Evolutionary conservation across 2,329 filamentous ascomycete species (phyloP), one percentile per base, ranked within the genome.

Genomic region (Neophaeococcomyces aloes): DNA sequence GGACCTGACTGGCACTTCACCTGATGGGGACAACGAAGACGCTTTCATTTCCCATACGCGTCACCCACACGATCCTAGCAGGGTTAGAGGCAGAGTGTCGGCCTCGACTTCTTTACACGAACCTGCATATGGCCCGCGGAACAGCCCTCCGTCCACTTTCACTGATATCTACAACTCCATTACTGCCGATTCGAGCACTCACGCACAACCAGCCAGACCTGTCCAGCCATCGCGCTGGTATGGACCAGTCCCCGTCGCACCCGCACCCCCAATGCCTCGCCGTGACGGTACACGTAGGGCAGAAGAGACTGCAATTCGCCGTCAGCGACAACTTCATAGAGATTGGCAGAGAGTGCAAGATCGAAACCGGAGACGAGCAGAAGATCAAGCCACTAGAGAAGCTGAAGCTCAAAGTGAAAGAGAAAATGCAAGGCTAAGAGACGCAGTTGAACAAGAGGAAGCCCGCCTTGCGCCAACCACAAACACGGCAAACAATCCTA

Each of bases 1-100:
- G 6, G 51, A 55, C 37, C 45, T 53, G 17, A 55, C 52, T 3
- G 37, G 32, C 18, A 45, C 34, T 21, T 36, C 49, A n/a, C 45
- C 47, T 13, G 42, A 47, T 15, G 32, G 38, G 27, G 31, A 47
- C 7, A 36, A 42, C 4, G 46, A 48, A 39, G 46, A 45, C 34
- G 42, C 36, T 18, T 55, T 51, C 44, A 46, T 53, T 30, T 50
- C 48, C 17, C 45, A 45, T 15, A 52, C 50, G 35, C 46, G 49
- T 14, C 53, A 55, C 33, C 53, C 51, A 29, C 48, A 52, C 38
- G 51, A 53, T 38, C 19, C 42, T 14, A 40, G 31, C 7, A 38
- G n/a, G n/a, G n/a, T n/a, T n/a, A n/a, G 41, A 18, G 27, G 37
- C n/a, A 25, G 32, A 34, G 37, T 42, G 35, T 27, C 42, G 19